These are phyloP conservation scores for Cladophialophora immunda DNA, from an alignment of 2,329 filamentous ascomycete species.

Conservation along the genomic window DNA sequence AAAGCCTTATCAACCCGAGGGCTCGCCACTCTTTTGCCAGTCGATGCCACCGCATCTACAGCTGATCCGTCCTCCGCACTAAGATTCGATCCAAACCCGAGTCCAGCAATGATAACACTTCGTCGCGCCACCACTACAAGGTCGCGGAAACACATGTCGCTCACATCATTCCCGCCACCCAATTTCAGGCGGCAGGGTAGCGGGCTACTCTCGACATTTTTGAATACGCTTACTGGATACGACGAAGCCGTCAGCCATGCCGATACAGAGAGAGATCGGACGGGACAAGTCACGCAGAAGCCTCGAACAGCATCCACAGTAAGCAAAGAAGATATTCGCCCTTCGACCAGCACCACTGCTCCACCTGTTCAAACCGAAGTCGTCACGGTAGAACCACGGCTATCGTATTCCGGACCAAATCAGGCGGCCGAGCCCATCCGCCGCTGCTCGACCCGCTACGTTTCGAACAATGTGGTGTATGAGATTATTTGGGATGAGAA, in stretches of 20 bases:
- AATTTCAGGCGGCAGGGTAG: slow-evolving; percentile 32
- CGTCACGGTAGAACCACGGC: slow-evolving; percentile 24
- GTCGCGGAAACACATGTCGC: slow-evolving; percentile 25
- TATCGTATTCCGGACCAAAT: slow-evolving; percentile 14
- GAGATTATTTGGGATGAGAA: slow-evolving; percentile 41
- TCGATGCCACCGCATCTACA: slow-evolving; percentile 21
- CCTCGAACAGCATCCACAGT: slow-evolving; percentile 17
- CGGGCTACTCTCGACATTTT: slow-evolving; percentile 35
- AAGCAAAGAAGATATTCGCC: slow-evolving; percentile 25
- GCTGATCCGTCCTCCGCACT: slow-evolving; percentile 11
- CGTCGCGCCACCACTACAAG: slow-evolving; percentile 36
- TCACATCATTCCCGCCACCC: slow-evolving; percentile 39
- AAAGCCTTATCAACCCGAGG: slow-evolving; percentile 36
- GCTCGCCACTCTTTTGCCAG: slow-evolving; percentile 30
- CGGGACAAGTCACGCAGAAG: not conserved
- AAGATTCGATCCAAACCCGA: slow-evolving; percentile 18
- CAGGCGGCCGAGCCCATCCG: slow-evolving; percentile 23
- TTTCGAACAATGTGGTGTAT: slow-evolving; percentile 34
- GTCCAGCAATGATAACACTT: slow-evolving; percentile 42
- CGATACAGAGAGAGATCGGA: slow-evolving; percentile 3
- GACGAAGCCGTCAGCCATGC: slow-evolving; percentile 9
- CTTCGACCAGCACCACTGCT: slow-evolving; percentile 28
- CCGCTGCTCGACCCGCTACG: slow-evolving; percentile 37
- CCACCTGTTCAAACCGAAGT: slow-evolving; percentile 35
- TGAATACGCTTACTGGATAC: slow-evolving; percentile 33